Evolutionary conservation across 257 asterid species (phyloP).

Genomic region (Fraxinus anomala): DNA sequence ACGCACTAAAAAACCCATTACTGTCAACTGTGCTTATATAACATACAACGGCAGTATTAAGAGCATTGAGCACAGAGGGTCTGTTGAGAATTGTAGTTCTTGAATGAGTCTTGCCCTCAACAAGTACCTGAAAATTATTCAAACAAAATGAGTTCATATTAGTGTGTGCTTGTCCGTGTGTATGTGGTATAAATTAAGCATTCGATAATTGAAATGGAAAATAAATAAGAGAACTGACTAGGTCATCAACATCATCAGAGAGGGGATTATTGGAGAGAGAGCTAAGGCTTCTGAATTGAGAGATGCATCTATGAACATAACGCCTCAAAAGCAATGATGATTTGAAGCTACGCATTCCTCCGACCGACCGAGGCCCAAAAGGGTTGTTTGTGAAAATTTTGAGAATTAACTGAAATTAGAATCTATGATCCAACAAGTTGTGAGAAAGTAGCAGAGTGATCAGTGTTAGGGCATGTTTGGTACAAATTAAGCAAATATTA

Average conservation of each 20-base stretch:
- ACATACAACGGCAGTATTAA: slow-evolving; percentile 59
- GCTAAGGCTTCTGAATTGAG: slow-evolving; percentile 38
- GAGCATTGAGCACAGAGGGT: slow-evolving; percentile 79
- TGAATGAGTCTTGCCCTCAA: slow-evolving; percentile 70
- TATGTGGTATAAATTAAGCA: neutral
- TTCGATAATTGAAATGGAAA: neutral
- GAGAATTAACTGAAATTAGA: too few relatives aligned
- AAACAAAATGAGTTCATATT: neutral
- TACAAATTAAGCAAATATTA: too few relatives aligned
- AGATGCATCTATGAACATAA: slow-evolving; percentile 20
- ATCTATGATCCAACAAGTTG: too few relatives aligned
- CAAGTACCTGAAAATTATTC: slow-evolving; percentile 62
- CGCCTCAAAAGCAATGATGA: slow-evolving; percentile 46
- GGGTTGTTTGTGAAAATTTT: neutral
- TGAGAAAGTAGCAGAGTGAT: too few relatives aligned
- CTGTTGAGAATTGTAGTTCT: slow-evolving; percentile 91
- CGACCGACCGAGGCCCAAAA: neutral
- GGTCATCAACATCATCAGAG: slow-evolving; percentile 44
- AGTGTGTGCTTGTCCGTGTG: neutral
- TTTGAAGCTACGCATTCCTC: slow-evolving; percentile 45
- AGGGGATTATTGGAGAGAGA: slow-evolving; percentile 48
- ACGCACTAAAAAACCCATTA: slow-evolving; percentile 17
- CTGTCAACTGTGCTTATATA: neutral
- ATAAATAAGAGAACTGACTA: slow-evolving; percentile 44
- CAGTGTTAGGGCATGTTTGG: too few relatives aligned